A percentile compares a stretch with the other conserved stretches of the same genome.
phyloP scores from a whole-genome alignment of 495 filamentous ascomycete species.

The Letharia columbiana region DNA sequence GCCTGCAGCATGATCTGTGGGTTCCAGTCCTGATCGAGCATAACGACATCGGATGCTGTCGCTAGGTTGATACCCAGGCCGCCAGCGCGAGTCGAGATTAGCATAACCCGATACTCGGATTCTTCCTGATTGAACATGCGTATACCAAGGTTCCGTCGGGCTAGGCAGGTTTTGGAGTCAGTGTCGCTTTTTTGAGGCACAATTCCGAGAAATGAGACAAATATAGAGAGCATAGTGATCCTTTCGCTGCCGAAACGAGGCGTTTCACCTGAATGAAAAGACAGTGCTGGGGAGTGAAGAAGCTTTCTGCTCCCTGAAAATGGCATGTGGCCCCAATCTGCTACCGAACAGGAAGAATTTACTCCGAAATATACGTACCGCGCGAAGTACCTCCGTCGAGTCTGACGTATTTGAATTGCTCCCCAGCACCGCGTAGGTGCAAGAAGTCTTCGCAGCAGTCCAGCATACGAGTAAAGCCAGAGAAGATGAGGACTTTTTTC shows the following conservation, averaged over 20 bases:
- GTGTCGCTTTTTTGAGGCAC: not conserved
- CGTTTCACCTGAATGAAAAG: too few species aligned
- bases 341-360: too few species aligned
- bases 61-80: constrained; percentile 57
- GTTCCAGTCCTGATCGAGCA: constrained; percentile 62
- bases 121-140: constrained; percentile 46
- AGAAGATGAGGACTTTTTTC: constrained; percentile 58
- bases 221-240: too few species aligned
- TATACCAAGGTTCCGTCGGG: constrained; percentile 49
- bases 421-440: constrained; percentile 38
- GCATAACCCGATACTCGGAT: constrained; percentile 48
- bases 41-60: constrained; percentile 51
- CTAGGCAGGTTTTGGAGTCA: constrained; percentile 16
- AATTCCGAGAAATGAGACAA: too few species aligned
- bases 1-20: constrained; percentile 55
- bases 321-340: too few species aligned
- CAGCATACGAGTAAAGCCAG: constrained; percentile 51
- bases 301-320: too few species aligned
- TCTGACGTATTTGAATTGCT: constrained; percentile 42
- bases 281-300: too few species aligned
- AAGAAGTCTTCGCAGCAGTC: constrained; percentile 54
- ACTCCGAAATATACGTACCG: not conserved
- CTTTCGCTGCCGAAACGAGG: too few species aligned
- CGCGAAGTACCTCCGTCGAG: constrained; percentile 50
- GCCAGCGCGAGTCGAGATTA: constrained; percentile 57